Conservation (phyloP, 192 early-diverging fungal species). For the Coemansia sp. region DNA sequence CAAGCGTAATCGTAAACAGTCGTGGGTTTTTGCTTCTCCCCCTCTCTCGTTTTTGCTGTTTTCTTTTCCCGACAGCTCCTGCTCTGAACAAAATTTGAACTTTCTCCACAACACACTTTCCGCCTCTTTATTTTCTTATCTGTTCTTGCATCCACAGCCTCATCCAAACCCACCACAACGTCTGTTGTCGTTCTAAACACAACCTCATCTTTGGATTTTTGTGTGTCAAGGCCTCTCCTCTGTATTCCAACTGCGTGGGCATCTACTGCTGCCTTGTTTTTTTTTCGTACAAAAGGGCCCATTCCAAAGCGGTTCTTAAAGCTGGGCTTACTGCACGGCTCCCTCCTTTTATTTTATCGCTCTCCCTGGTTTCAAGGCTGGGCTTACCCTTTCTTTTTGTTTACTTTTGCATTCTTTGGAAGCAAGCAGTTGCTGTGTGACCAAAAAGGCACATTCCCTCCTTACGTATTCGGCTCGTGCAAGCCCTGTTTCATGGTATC, state of each 20-base stretch:
- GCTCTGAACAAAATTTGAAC: background rate
- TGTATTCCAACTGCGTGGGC: background rate
- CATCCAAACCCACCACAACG: background rate
- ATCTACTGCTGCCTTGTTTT: background rate
- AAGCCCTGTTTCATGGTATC: background rate
- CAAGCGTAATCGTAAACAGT: no score
- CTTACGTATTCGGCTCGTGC: background rate
- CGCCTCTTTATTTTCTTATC: background rate
- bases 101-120: background rate
- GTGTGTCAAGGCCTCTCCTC: no score
- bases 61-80: background rate
- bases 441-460: background rate
- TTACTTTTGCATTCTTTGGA: constrained; percentile 13
- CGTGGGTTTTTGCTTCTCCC: background rate
- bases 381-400: constrained; percentile 7
- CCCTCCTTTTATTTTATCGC: constrained; percentile 1
- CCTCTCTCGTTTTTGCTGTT: background rate
- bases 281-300: background rate
- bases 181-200: background rate
- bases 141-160: background rate
- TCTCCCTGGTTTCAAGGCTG: background rate
- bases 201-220: background rate
- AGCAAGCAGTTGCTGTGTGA: background rate
- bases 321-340: background rate
- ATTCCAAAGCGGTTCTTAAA: constrained; percentile 3